These are phyloP conservation scores for Diaporthe capsici DNA, from an alignment of 2,329 filamentous ascomycete species.

Conservation along the genomic window DNA sequence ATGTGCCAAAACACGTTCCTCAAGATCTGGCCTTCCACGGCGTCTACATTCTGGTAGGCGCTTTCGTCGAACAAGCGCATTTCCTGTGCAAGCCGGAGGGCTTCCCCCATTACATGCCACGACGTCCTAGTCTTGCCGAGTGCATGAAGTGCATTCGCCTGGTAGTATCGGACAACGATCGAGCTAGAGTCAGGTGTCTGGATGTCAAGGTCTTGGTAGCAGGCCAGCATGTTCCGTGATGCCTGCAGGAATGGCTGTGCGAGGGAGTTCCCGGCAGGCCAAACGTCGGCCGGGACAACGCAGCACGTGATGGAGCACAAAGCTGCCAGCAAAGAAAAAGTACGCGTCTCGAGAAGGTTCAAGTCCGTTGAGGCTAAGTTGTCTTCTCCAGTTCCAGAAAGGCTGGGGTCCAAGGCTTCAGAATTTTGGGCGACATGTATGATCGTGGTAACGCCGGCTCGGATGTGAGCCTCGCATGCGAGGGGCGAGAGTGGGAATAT, in stretches of 20 bases:
- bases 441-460: neutral
- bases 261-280: slow-evolving; percentile 7
- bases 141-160: slow-evolving; percentile 17
- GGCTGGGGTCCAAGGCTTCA: neutral
- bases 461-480: neutral
- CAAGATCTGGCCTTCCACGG: slow-evolving; percentile 15
- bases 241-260: slow-evolving; percentile 9
- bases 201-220: neutral
- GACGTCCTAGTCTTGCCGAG: slow-evolving; percentile 5
- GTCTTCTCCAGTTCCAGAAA: neutral
- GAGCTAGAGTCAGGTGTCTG: slow-evolving; percentile 15
- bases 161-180: slow-evolving; percentile 5
- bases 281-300: neutral
- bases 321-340: neutral
- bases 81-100: neutral
- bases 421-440: no score
- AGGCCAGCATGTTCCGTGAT: slow-evolving; percentile 18
- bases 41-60: neutral
- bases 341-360: neutral
- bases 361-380: neutral
- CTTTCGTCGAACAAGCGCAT: slow-evolving; percentile 12
- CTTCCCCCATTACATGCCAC: slow-evolving; percentile 3
- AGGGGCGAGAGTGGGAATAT: slow-evolving; percentile 2
- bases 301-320: slow-evolving; percentile 13
- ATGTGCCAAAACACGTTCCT: slow-evolving; percentile 6